phyloP scores from a whole-genome alignment of 352 stramenopile genomes.

The Phytophthora kernoviae region DNA sequence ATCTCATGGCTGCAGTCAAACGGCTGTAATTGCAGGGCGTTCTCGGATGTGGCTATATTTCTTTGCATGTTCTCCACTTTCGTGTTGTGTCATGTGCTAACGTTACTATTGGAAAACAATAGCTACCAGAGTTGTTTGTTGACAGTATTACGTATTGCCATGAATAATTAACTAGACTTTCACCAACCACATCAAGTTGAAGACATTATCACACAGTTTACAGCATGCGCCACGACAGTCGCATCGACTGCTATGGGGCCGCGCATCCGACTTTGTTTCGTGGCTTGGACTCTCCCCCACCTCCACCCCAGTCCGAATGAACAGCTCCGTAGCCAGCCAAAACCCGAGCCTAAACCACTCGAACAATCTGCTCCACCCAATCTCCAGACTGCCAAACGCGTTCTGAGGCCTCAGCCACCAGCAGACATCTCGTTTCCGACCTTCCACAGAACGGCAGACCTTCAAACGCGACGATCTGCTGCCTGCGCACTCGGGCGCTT shows the following conservation, averaged over 20 bases:
- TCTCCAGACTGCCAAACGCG: conserved; percentile 12
- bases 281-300: conserved; percentile 35
- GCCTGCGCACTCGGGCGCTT: conserved; percentile 28
- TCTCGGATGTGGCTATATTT: too few relatives aligned
- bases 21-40: background rate
- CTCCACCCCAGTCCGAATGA: background rate
- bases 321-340: background rate
- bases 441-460: conserved; percentile 10
- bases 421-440: conserved; percentile 3
- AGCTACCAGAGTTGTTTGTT: too few relatives aligned
- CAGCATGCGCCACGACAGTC: conserved; percentile 14
- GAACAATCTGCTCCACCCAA: conserved; percentile 2
- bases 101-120: too few relatives aligned
- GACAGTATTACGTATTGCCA: too few relatives aligned
- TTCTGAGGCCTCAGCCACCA: conserved; percentile 12
- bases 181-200: too few relatives aligned
- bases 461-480: conserved; percentile 7
- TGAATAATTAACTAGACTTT: too few relatives aligned
- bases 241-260: conserved; percentile 42
- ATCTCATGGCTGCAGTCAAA: background rate
- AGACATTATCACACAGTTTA: too few relatives aligned
- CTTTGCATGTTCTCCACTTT: too few relatives aligned
- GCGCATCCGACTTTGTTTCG: conserved; percentile 37
- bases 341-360: background rate
- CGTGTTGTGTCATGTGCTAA: too few relatives aligned